Evolutionary conservation across 257 asterid genomes (phyloP), one percentile per base, ranked within the genome.

Genomic region (Coffea eugenioides): DNA sequence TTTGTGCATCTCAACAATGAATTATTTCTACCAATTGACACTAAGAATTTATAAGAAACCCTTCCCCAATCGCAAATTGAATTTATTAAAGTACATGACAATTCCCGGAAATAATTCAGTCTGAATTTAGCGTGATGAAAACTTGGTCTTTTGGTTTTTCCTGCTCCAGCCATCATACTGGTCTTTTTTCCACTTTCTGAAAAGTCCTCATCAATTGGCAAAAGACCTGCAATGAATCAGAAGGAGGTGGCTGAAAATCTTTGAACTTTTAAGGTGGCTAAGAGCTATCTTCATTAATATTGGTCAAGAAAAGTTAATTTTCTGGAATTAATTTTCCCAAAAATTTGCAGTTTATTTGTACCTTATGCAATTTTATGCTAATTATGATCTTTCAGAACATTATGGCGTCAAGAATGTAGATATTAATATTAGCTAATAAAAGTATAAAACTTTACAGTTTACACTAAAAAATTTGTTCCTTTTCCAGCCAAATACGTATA

Each of bases 241-340:
- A 93, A 93, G 81, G 93, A 93, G 91, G 87, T 86, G 89, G 94
- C 89, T 39, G 90, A 85, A 90, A 78, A 64, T 86, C 72, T 76
- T 74, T 48, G 54, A 39, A 39, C 36, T 54, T 39, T 21, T 45
- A 25, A 31, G 70, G 49, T 7, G 20, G 31, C 21, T 3, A 49
- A 57, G 7, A 3, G 9, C 1, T 64, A 39, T 2, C 4, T 39
- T 3, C 41, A 39, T 2, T 41, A 56, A 36, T 27, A n/a, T 66
- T 41, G 51, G 8, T 43, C 46, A n/a, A 46, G 72, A 46, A 11
- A 57, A 57, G 25, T 27, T 27, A 12, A 3, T 20, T 18, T 27
- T 75, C 46, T 21, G 45, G 7, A n/a, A 49, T 21, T n/a, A 23
- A 3, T 39, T 52, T 64, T 41, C 25, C 41, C 45, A 56, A 20